These are phyloP conservation scores for Gonapodya sp. DNA, from an alignment of 192 early-diverging fungal genomes.

Conservation along the genomic window DNA sequence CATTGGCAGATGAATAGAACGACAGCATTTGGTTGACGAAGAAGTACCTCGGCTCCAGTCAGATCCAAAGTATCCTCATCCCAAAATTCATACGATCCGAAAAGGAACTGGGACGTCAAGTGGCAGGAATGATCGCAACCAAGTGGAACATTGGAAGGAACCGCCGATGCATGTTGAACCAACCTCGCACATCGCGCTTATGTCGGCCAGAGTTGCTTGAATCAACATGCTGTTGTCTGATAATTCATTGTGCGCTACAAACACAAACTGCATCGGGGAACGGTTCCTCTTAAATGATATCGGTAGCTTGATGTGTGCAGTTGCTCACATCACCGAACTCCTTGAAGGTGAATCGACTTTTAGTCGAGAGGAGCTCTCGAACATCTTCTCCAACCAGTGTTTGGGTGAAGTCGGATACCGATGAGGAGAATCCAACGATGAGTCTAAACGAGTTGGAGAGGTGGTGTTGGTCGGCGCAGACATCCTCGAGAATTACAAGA, in stretches of 20 bases:
- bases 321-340: slow-evolving; percentile 41
- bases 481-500: neutral
- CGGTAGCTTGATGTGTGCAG: neutral
- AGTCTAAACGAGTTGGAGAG: slow-evolving; percentile 11
- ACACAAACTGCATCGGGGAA: slow-evolving; percentile 33
- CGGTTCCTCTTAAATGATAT: neutral
- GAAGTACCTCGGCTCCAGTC: slow-evolving; percentile 38
- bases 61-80: slow-evolving; percentile 51
- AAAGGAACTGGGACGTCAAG: slow-evolving; percentile 31
- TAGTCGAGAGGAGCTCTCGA: slow-evolving; percentile 36
- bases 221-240: slow-evolving; percentile 30
- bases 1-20: slow-evolving; percentile 5
- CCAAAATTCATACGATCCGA: slow-evolving; percentile 42
- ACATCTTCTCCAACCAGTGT: slow-evolving; percentile 47
- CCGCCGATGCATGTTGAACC: neutral
- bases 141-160: neutral
- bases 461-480: neutral
- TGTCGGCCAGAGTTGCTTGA: slow-evolving; percentile 43
- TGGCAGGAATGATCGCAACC: slow-evolving; percentile 15
- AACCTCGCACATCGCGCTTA: slow-evolving; percentile 45
- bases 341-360: slow-evolving; percentile 38
- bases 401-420: slow-evolving; percentile 44
- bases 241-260: slow-evolving; percentile 43
- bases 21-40: neutral
- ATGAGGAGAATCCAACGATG: slow-evolving; percentile 51